Conservation (phyloP, 2,329 filamentous ascomycete species). For the Colletotrichum tanaceti region DNA sequence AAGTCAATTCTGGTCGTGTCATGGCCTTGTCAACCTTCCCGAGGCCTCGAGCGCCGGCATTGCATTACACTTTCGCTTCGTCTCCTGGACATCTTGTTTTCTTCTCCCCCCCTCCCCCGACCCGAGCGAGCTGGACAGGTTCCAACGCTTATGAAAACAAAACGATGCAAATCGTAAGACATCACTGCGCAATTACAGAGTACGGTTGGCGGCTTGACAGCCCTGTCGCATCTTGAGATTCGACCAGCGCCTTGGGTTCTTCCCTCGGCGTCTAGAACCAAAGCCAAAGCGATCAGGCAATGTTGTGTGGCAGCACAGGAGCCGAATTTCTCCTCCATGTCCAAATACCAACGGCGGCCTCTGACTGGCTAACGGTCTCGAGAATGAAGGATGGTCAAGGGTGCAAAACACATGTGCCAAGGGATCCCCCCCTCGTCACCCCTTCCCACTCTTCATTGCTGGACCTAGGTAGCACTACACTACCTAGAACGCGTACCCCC, state of each 20-base stretch:
- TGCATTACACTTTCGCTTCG: conserved; percentile 37
- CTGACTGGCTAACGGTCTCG: conserved; percentile 29
- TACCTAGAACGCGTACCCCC: conserved; percentile 20
- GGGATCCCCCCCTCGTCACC: conserved; percentile 23
- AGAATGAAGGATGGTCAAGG: conserved; percentile 30
- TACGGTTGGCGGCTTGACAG: conserved; percentile 2
- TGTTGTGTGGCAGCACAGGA: conserved; percentile 22
- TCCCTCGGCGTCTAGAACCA: conserved; percentile 17
- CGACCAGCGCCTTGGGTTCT: conserved; percentile 26
- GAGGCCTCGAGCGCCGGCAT: background rate
- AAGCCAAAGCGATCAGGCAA: conserved; percentile 34
- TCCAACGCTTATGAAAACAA: conserved; percentile 21
- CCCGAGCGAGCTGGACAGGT: conserved; percentile 23
- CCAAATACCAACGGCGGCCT: conserved; percentile 24
- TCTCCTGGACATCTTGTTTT: conserved; percentile 7
- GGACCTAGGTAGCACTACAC: too few relatives aligned
- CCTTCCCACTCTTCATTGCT: conserved; percentile 21
- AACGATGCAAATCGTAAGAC: background rate
- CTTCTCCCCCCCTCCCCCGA: conserved; percentile 23
- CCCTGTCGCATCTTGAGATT: conserved; percentile 14
- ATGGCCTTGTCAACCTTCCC: conserved; percentile 5
- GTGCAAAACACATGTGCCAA: conserved; percentile 37
- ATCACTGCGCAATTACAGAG: background rate
- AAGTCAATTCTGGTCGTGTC: conserved; percentile 18
- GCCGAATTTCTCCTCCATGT: conserved; percentile 33